Conservation (phyloP, 768 basidiomycete species). For the Psilocybe cyanescens region DNA sequence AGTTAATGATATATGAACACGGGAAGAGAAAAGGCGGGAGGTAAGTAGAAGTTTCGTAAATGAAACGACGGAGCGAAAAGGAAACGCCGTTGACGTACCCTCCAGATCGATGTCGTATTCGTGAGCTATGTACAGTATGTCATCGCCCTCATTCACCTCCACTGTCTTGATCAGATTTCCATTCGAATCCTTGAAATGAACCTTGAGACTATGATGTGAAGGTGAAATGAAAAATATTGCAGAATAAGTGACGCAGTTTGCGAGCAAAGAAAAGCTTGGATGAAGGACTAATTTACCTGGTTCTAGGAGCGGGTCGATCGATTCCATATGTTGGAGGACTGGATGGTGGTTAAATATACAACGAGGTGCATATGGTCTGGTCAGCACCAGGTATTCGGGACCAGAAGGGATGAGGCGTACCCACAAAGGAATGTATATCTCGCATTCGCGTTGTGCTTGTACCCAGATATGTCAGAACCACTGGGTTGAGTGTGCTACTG, state of each 20-base stretch:
- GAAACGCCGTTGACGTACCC: constrained; percentile 52
- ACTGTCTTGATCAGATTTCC: constrained; percentile 85
- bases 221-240: constrained; percentile 4
- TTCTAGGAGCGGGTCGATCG: constrained; percentile 29
- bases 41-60: neutral
- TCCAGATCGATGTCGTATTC: constrained; percentile 97
- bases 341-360: neutral
- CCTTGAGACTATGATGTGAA: constrained; percentile 66
- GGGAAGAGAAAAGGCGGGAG: neutral
- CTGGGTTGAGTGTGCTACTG: neutral
- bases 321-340: constrained; percentile 21
- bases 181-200: constrained; percentile 90
- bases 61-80: neutral
- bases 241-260: neutral
- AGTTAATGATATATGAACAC: neutral
- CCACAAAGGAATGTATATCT: constrained; percentile 24
- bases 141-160: constrained; percentile 94
- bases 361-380: neutral
- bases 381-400: neutral
- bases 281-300: constrained; percentile 27
- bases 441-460: constrained; percentile 3
- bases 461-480: neutral
- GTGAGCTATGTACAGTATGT: constrained; percentile 87
- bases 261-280: neutral
- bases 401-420: constrained; percentile 13